Evolutionary conservation across 2,329 filamentous ascomycete species (phyloP).

Genomic region (Ciborinia camelliae): DNA sequence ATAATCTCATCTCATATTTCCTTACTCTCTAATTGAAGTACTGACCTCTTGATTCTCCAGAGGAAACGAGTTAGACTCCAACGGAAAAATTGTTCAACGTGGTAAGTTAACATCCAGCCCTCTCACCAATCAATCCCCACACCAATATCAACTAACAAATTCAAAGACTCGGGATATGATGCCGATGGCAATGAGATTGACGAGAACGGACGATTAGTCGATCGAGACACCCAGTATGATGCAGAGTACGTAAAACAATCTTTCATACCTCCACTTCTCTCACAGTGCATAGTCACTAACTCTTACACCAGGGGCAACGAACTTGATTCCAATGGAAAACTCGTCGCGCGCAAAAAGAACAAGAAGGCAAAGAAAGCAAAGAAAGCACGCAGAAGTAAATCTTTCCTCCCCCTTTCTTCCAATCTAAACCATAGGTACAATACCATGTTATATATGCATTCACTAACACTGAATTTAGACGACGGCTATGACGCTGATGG

Average conservation of each 20-base stretch:
- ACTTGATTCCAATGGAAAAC: background rate
- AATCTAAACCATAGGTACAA: no score
- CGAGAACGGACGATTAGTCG: background rate
- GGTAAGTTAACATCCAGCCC: background rate
- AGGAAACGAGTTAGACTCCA: background rate
- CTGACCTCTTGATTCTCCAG: no score
- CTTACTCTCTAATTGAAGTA: no score
- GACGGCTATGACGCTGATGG: background rate
- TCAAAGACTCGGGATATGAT: background rate
- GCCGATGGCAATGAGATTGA: background rate
- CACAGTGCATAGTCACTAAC: no score
- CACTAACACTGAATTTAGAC: background rate
- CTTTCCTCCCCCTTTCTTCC: no score
- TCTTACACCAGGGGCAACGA: background rate
- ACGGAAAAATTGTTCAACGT: background rate
- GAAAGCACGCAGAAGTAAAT: background rate
- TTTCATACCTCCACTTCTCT: no score
- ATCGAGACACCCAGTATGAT: background rate
- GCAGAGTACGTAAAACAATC: no score
- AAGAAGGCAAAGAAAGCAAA: background rate
- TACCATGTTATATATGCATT: background rate
- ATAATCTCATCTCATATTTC: no score
- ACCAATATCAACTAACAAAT: background rate
- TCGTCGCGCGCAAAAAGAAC: background rate
- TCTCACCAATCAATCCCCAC: background rate